Conservation (phyloP, 192 early-diverging fungal species). For the Coemansia sp. region DNA sequence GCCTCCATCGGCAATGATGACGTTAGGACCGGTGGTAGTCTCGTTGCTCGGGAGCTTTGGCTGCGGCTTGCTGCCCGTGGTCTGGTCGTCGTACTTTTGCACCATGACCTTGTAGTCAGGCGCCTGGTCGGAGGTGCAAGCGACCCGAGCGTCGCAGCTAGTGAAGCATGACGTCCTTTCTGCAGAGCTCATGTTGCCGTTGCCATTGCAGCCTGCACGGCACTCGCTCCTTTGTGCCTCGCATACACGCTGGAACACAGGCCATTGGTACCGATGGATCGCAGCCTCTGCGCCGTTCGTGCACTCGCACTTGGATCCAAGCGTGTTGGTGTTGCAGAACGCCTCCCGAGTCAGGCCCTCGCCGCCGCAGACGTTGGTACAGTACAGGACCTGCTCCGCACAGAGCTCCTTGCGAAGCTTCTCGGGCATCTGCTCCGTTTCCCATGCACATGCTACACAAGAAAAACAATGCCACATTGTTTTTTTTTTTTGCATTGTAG, state of each 20-base stretch:
- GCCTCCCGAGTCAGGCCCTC: slow-evolving; percentile 45
- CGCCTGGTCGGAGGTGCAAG: slow-evolving; percentile 36
- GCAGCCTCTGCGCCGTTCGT: slow-evolving; percentile 51
- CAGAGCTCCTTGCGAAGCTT: slow-evolving; percentile 57
- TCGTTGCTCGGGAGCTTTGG: background rate
- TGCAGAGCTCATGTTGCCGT: slow-evolving; percentile 15
- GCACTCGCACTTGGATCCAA: slow-evolving; percentile 53
- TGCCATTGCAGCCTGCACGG: slow-evolving; percentile 36
- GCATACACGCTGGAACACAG: slow-evolving; percentile 57
- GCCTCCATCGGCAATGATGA: slow-evolving; percentile 9
- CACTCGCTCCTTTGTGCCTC: slow-evolving; percentile 50
- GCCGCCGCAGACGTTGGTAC: slow-evolving; percentile 56
- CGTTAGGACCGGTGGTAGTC: background rate
- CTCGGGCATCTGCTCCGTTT: slow-evolving; percentile 48
- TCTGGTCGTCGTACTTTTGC: slow-evolving; percentile 48
- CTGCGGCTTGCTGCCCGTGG: slow-evolving; percentile 37
- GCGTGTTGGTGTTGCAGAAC: slow-evolving; percentile 53
- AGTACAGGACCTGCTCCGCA: slow-evolving; percentile 54
- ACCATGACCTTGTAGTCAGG: slow-evolving; percentile 56
- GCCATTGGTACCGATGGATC: slow-evolving; percentile 56
- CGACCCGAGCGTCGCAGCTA: slow-evolving; percentile 45
- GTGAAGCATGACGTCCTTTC: slow-evolving; percentile 50
- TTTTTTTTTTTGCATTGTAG: background rate
- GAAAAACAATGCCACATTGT: background rate
- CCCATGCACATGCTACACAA: slow-evolving; percentile 43